Evolutionary conservation across 306 rosid species (phyloP), one percentile per base, ranked within the genome.

Genomic region (Myrica gale): DNA sequence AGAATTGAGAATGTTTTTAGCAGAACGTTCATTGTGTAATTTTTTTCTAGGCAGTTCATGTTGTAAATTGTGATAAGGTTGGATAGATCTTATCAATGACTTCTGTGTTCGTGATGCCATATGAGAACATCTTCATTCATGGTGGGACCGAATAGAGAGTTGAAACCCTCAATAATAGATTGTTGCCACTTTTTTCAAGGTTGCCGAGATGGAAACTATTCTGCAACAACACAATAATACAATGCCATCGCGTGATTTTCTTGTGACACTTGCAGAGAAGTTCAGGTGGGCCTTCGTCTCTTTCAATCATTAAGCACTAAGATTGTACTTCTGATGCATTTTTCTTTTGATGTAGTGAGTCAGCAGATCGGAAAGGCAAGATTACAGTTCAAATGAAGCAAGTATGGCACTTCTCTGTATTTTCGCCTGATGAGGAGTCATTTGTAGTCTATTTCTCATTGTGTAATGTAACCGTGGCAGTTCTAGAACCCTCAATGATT

Each of bases 371-470:
- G 39, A 90, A 85, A 84, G 98, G 93, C 84, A 92, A 90, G 91
- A 89, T 96, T 82, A 68, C 86, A 68, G 99, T 92, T 80, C 98
- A 92, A 86, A 92, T 88, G 93, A 96, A 92, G 87, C 99, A 96
- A 82, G 99, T 92, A 96, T 76, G 93, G 69, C 15, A 66, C 26
- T 5, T 83, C 50, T 52, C 51, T 57, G 51, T 69, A 74, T 80
- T 68, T 68, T 87, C 19, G 46, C 76, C 43, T 6, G 9, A 63
- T 6, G 13, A 19, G 44, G 72, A 39, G 80, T 73, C 48, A 50
- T 72, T 46, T 56, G 19, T 26, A 51, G 71, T 61, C 45, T 69
- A 46, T 60, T 75, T 82, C 88, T 82, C 70, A 78, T 43, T 67
- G 74, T 71, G 79, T 32, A 32, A 32, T 32, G 3, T 32, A 32